A percentile compares a stretch with the other conserved stretches of the same genome.
Conservation (phyloP, 768 basidiomycete species). For the Tricholoma terreum region DNA sequence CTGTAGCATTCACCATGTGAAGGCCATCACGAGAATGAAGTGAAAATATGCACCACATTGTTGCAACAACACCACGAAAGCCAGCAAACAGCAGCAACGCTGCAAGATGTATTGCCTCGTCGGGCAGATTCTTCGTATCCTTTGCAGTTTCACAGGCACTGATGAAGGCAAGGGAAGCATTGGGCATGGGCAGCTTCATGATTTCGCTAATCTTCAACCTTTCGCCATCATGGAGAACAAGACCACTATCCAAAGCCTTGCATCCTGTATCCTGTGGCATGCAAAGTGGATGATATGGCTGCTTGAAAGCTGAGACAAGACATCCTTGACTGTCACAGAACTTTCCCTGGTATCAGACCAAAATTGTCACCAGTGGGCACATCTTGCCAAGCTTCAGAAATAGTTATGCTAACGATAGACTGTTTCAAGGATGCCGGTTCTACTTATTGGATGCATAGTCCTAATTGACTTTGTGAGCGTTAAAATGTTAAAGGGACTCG, state of each 20-base stretch:
- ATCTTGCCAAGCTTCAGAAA: no score
- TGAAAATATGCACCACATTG: conserved; percentile 43
- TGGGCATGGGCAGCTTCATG: conserved; percentile 12
- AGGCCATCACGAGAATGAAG: conserved; percentile 18
- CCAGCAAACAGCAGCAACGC: conserved; percentile 31
- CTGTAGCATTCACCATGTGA: neutral
- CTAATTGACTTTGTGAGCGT: no score
- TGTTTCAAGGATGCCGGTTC: no score
- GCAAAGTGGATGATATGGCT: no score
- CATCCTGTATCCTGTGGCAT: conserved; percentile 28
- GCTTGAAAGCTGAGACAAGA: no score
- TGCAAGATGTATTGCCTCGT: conserved; percentile 29
- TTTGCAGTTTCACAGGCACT: conserved; percentile 39
- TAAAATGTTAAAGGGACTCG: no score
- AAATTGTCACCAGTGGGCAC: no score
- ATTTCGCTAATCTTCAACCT: conserved; percentile 9
- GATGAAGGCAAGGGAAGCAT: conserved; percentile 31
- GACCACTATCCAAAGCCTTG: neutral
- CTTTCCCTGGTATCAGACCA: no score
- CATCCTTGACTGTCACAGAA: no score
- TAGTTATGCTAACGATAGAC: no score
- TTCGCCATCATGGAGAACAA: neutral
- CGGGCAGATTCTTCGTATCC: conserved; percentile 19
- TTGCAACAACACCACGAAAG: conserved; percentile 28
- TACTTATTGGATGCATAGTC: no score